Conservation (phyloP, 306 rosid genomes). For the Senna siamea region DNA sequence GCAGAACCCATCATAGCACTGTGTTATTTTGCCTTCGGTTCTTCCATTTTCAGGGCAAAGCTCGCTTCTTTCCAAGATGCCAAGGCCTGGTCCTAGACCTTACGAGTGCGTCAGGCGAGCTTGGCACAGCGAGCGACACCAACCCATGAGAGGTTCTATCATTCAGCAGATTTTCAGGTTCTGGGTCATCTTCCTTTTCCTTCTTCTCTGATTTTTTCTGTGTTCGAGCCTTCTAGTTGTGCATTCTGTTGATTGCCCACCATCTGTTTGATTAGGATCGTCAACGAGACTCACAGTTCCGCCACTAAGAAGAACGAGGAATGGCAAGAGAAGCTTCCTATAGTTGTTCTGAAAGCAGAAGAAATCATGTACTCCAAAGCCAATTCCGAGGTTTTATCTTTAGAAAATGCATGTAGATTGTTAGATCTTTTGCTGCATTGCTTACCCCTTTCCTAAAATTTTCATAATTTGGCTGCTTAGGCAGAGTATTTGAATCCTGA, state of each 20-base stretch:
- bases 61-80: conserved; percentile 64
- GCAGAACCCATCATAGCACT: conserved; percentile 47
- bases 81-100: conserved; percentile 99
- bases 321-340: conserved; percentile 92
- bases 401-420: conserved; percentile 33
- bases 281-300: conserved; percentile 67
- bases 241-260: conserved; percentile 65
- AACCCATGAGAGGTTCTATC: conserved; percentile 85
- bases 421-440: conserved; percentile 45
- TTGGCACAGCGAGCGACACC: conserved; percentile 99
- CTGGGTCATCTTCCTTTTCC: conserved; percentile 45
- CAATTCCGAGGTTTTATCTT: conserved; percentile 78
- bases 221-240: conserved; percentile 19
- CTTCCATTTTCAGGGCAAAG: conserved; percentile 19
- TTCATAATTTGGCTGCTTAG: conserved; percentile 55
- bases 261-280: conserved; percentile 94
- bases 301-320: conserved; percentile 88
- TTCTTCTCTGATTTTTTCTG: neutral
- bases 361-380: conserved; percentile 99
- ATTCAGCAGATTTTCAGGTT: conserved; percentile 98
- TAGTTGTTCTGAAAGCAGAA: conserved; percentile 91
- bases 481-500: conserved; percentile 80
- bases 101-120: conserved; percentile 98
- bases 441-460: conserved; percentile 40
- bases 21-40: neutral